Evolutionary conservation across 176 grass and related monocot genomes (phyloP), one percentile per base, ranked within the genome.

Genomic region (Aegilops umbellulata): DNA sequence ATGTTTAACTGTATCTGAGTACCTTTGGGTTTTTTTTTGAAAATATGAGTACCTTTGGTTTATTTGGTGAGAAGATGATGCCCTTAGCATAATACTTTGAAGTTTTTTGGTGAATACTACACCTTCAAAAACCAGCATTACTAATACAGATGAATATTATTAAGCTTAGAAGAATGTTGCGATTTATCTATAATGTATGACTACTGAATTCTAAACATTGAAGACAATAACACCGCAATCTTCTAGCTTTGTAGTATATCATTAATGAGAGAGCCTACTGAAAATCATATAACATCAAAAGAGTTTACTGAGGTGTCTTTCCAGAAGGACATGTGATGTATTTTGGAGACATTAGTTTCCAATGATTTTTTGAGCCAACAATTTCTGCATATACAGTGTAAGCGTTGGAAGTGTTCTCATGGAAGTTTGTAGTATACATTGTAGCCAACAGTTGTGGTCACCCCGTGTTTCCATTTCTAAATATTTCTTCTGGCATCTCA

Each of bases 41-140:
- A n/a, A n/a, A n/a, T n/a, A n/a, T 47, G 17, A 58, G 64, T 76
- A 76, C 47, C 17, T 84, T 84, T 42, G 67, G 30, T 80, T 60
- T 81, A 67, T 49, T 76, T 15, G 34, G 32, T 22, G 57, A 53
- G 3, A 72, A 14, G 14, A 27, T 26, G 31, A 58, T 83, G 29
- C 10, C 25, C 25, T 61, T 78, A 49, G 77, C 61, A 76, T 63
- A 60, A 60, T 36, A 29, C 4, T 5, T 23, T 49, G 39, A 71
- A 77, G 23, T 30, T 38, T 71, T 23, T 24, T 83, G 66, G 35
- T 73, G 69, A 57, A 34, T 38, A 25, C 39, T 38, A 20, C 63
- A 82, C 51, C 29, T 51, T 69, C 10, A 63, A 41, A 10, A 24
- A 62, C 31, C 22, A 36, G 24, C 29, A 61, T 5, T 49, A 26